Conservation (phyloP, 352 stramenopile genomes). For the Globisporangium radiosum region DNA sequence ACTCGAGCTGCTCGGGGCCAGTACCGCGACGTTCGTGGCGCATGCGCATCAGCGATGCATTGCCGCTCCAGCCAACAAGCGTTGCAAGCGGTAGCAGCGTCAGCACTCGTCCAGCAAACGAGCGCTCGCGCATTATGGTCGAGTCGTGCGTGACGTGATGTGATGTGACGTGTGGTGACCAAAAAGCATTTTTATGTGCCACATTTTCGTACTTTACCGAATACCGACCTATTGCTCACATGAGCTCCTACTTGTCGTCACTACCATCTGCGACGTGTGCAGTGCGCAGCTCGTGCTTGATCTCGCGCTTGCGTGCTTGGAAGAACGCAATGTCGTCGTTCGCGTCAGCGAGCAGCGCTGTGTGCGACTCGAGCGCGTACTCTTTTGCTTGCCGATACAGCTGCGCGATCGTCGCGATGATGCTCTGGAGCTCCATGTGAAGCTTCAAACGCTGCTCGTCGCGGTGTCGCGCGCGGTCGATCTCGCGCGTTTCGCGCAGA, state of each 20-base stretch:
- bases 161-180: no score
- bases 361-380: constrained; percentile 13
- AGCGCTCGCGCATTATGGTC: constrained; percentile 13
- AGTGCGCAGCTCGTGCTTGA: constrained; percentile 25
- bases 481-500: constrained; percentile 17
- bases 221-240: neutral
- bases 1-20: constrained; percentile 37
- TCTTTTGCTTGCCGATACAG: constrained; percentile 34
- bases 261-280: no score
- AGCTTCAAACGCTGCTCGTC: constrained; percentile 28
- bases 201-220: neutral
- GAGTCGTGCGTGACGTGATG: neutral
- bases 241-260: neutral
- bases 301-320: constrained; percentile 26
- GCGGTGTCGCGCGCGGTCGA: constrained; percentile 2
- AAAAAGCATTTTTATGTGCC: neutral
- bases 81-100: constrained; percentile 49
- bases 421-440: constrained; percentile 24
- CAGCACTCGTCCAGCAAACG: constrained; percentile 34
- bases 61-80: constrained; percentile 63
- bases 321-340: constrained; percentile 42
- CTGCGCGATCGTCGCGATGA: constrained; percentile 33
- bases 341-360: constrained; percentile 22
- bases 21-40: constrained; percentile 28
- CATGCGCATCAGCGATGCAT: constrained; percentile 50